Evolutionary conservation across 768 basidiomycete genomes (phyloP).

Genomic region (Lentinula raphanica): DNA sequence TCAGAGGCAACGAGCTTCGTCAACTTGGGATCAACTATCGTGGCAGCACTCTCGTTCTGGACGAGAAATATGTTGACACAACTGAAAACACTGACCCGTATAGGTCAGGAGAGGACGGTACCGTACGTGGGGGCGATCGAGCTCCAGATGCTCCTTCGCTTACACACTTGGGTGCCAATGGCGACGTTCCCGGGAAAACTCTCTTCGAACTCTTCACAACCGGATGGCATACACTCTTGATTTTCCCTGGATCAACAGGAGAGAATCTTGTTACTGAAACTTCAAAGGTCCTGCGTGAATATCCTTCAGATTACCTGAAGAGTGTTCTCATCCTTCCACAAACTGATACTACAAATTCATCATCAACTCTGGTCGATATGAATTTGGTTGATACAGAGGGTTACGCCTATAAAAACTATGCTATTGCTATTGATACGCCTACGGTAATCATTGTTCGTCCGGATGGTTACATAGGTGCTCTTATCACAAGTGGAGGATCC

Average conservation of each 20-base stretch:
- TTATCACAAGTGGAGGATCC: not conserved
- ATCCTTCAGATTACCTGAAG: not conserved
- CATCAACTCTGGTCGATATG: not conserved
- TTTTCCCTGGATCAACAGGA: conserved; percentile 17
- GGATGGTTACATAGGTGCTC: conserved; percentile 33
- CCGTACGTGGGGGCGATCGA: conserved; percentile 26
- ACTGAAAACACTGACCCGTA: conserved; percentile 14
- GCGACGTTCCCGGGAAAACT: not conserved
- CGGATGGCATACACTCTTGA: conserved; percentile 22
- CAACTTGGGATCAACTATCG: conserved; percentile 43
- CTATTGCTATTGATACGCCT: conserved; percentile 9
- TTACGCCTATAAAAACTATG: not conserved
- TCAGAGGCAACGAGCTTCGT: conserved; percentile 15
- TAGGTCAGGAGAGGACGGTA: conserved; percentile 6
- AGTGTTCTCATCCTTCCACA: not conserved
- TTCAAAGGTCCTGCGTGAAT: not conserved
- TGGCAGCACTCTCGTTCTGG: conserved; percentile 36
- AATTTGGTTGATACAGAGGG: conserved; percentile 3
- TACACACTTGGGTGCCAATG: not conserved
- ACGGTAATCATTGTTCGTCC: conserved; percentile 34
- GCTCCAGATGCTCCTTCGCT: conserved; percentile 31
- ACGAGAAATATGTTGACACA: conserved; percentile 15
- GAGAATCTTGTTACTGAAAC: not conserved
- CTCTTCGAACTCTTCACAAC: conserved; percentile 25
- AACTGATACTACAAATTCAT: not conserved